A percentile compares a stretch with the other conserved stretches of the same genome.
Evolutionary conservation across 768 basidiomycete species (phyloP).

Genomic region (Agaricus bisporus): DNA sequence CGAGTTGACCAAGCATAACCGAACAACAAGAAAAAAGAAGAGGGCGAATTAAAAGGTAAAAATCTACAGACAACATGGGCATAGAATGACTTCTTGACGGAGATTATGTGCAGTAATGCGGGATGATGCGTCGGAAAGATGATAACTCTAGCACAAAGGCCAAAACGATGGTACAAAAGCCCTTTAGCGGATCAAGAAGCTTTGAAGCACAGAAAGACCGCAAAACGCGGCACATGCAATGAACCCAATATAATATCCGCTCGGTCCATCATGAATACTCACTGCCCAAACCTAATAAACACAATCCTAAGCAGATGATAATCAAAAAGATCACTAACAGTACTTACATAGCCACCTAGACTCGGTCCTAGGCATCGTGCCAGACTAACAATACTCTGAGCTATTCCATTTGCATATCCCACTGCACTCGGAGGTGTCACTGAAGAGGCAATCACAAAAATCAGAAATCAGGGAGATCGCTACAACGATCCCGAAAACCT

Average conservation of each 20-base stretch:
- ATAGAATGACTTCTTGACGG: too few species aligned
- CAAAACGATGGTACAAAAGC: not conserved
- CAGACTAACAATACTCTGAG: slow-evolving; percentile 91
- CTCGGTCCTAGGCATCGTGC: slow-evolving; percentile 89
- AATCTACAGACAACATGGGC: not conserved
- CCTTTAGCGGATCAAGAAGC: slow-evolving; percentile 65
- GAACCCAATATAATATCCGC: slow-evolving; percentile 74
- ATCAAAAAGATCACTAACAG: not conserved
- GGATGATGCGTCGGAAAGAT: not conserved
- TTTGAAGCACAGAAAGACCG: slow-evolving; percentile 58
- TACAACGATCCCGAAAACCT: slow-evolving; percentile 11
- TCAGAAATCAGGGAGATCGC: slow-evolving; percentile 2
- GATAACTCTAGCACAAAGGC: slow-evolving; percentile 1
- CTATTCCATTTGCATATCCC: slow-evolving; percentile 91
- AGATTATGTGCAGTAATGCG: not conserved
- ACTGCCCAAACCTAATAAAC: slow-evolving; percentile 62
- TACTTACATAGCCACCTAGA: slow-evolving; percentile 72
- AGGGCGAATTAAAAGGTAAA: not conserved
- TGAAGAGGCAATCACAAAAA: slow-evolving; percentile 20
- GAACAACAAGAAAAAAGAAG: not conserved
- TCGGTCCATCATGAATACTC: slow-evolving; percentile 61
- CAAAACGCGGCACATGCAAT: slow-evolving; percentile 58
- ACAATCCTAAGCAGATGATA: slow-evolving; percentile 8
- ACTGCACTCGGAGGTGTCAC: slow-evolving; percentile 90
- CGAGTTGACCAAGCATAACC: not conserved